These are phyloP conservation scores for Trichoderma hamatum DNA, from an alignment of 2,329 filamentous ascomycete genomes.

Conservation along the genomic window DNA sequence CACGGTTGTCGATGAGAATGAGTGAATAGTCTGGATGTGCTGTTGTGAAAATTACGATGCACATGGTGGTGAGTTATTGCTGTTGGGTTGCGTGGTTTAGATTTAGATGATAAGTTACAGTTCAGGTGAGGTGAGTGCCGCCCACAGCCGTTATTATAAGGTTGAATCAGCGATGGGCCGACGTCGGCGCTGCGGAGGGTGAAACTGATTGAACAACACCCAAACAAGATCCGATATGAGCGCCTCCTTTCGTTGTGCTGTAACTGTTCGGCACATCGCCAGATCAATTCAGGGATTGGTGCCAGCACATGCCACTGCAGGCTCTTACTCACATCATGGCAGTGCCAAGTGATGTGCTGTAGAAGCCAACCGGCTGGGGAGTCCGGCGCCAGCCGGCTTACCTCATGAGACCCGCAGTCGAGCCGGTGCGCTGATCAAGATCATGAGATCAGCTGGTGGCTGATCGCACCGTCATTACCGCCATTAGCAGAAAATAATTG, in stretches of 20 bases:
- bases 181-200: conserved; percentile 12
- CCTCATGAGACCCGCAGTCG: conserved; percentile 8
- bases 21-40: conserved; percentile 75
- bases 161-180: not conserved
- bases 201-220: not conserved
- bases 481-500: not conserved
- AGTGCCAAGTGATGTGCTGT: not conserved
- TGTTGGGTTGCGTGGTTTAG: not conserved
- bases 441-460: not conserved
- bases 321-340: conserved; percentile 1
- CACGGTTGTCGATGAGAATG: conserved; percentile 76
- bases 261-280: not conserved
- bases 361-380: conserved; percentile 17
- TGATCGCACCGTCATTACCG: not conserved
- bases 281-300: conserved; percentile 15
- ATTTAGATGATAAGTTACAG: not conserved
- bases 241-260: not conserved
- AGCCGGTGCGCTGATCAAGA: conserved; percentile 5
- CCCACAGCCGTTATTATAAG: conserved; percentile 9
- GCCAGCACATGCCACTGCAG: conserved; percentile 17
- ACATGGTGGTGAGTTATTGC: conserved; percentile 55
- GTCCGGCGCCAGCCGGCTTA: conserved; percentile 12
- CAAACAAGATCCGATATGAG: not conserved
- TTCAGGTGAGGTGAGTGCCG: not conserved
- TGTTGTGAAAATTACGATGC: conserved; percentile 76